Base-by-base conservation (phyloP, 1,284 basidiomycete species). In the Leccinum pachyderme region DNA sequence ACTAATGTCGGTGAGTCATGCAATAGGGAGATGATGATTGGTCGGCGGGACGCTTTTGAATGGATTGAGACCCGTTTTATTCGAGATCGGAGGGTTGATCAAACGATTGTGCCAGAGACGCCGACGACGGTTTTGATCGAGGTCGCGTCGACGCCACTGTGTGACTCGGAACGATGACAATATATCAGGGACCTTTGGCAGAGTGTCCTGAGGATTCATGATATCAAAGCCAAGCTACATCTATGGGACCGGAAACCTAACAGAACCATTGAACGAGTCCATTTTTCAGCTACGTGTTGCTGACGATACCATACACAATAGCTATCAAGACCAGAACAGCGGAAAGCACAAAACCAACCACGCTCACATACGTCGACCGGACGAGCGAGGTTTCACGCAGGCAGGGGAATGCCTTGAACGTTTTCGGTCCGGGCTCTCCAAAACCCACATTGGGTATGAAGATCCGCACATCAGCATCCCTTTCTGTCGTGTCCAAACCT, bases 401-500 rank as follows among this genome's bases (percentile, higher is more conserved):
- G 35, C n/a, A 37, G 5, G 35, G 35, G 0, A 13, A 35, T 7
- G 33, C 33, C 33, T 18, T 39, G 37, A 18, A 18, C 9, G 5
- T 18, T 41, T 5, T 31, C 1, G 45, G 46, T 11, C 47, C 5
- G 2, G 49, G 32, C 1, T 22, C 47, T 13, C 50, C 52, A 31
- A n/a, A 3, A 3, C 11, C 22, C 7, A 31, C 8, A 4, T 5
- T 25, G 12, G 61, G n/a, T 7, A 62, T 27, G 13, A 46, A n/a
- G 15, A 55, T n/a, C 39, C 51, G 60, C 29, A 63, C 37, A 7
- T 62, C 56, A 0, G 44, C 12, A 8, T 45, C 35, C n/a, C 35
- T 18, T 18, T 18, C 35, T 37, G 35, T 11, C n/a, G 35, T 37
- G 35, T 37, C 25, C n/a, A 29, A 11, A 3, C 45, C 24, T 13